Evolutionary conservation across 495 filamentous ascomycete genomes (phyloP).

Genomic region (Neurospora pannonica): DNA sequence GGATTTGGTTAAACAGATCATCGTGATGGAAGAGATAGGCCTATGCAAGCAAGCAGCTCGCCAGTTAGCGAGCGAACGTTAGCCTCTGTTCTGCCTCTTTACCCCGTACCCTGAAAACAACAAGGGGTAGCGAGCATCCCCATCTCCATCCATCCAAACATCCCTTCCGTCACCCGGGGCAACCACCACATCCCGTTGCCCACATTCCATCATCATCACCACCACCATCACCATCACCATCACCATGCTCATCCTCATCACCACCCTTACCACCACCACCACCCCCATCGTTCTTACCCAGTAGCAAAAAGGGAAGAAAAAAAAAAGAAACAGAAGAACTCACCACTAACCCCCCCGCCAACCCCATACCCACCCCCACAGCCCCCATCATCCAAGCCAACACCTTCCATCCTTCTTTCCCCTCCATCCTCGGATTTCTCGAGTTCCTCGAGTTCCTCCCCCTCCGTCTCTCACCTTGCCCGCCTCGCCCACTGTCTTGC

Average conservation of each 20-base stretch:
- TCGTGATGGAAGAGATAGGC: conserved; percentile 79
- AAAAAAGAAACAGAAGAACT: conserved; percentile 26
- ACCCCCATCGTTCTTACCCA: neutral
- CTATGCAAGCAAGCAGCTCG: conserved; percentile 32
- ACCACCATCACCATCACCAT: neutral
- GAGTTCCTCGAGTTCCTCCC: neutral
- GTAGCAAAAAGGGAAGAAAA: neutral
- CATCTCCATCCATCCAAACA: neutral
- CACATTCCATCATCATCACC: neutral
- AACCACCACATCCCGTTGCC: conserved; percentile 1
- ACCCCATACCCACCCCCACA: conserved; percentile 50
- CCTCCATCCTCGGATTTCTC: too few relatives aligned
- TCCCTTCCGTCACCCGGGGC: neutral
- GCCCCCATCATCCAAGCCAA: conserved; percentile 54
- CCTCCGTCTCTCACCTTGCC: conserved; percentile 29
- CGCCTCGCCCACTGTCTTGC: conserved; percentile 25
- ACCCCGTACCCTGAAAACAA: neutral
- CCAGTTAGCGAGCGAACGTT: neutral
- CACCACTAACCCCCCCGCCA: conserved; percentile 70
- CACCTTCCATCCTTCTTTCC: conserved; percentile 66
- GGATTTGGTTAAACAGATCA: conserved; percentile 61
- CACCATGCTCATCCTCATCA: neutral
- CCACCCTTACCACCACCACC: neutral
- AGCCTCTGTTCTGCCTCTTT: neutral
- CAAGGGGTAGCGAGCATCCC: neutral